Conservation (phyloP, 768 basidiomycete genomes). For the Strobilomyces echinocephalus region DNA sequence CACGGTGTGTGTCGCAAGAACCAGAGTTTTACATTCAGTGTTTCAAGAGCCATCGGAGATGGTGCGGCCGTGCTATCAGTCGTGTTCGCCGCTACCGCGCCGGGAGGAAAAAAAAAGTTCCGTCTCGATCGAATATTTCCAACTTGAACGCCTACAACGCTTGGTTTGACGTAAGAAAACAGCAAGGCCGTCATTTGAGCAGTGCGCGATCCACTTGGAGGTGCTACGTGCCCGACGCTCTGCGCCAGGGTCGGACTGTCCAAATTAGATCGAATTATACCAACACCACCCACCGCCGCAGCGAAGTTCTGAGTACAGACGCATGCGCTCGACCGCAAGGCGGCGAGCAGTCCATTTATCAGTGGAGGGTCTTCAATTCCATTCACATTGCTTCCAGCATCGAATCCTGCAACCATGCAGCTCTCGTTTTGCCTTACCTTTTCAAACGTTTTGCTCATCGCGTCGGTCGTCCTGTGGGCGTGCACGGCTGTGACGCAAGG, state of each 20-base stretch:
- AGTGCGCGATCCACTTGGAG: constrained; percentile 2
- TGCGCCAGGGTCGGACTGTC: not conserved
- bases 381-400: not conserved
- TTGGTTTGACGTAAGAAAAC: constrained; percentile 1
- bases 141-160: not conserved
- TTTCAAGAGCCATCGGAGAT: not conserved
- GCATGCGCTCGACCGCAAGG: not conserved
- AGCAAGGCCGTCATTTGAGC: not conserved
- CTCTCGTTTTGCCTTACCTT: not conserved
- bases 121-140: not conserved
- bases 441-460: not conserved
- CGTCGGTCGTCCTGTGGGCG: not conserved
- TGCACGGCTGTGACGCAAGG: constrained; percentile 8
- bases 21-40: not conserved
- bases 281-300: not conserved
- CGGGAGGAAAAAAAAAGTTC: not conserved
- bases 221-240: not conserved
- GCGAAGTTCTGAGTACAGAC: not conserved
- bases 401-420: constrained; percentile 5
- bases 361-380: not conserved
- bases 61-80: not conserved
- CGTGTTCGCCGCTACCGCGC: not conserved
- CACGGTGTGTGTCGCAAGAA: not conserved
- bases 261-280: not conserved
- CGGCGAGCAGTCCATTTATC: not conserved